Conservation (phyloP, 2,329 filamentous ascomycete species). For the Westerdykella sp. region DNA sequence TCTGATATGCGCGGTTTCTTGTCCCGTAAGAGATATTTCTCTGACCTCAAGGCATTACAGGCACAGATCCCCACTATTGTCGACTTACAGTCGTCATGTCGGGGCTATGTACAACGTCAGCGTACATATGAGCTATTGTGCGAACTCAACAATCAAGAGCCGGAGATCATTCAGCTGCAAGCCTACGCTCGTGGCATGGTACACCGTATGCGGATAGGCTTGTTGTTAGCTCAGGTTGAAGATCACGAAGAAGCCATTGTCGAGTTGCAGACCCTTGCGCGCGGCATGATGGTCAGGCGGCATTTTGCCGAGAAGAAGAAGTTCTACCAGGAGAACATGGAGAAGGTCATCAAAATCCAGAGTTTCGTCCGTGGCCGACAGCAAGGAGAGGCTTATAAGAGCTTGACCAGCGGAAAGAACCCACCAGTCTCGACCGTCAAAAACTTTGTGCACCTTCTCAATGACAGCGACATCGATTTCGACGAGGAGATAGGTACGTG, state of each 20-base stretch:
- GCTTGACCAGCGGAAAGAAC: conserved; percentile 90
- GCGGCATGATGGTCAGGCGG: conserved; percentile 66
- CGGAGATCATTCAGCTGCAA: conserved; percentile 65
- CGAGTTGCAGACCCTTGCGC: conserved; percentile 67
- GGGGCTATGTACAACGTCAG: conserved; percentile 60
- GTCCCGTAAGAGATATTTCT: conserved; percentile 39
- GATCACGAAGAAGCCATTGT: conserved; percentile 72
- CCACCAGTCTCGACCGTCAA: conserved; percentile 95
- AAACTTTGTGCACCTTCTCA: conserved; percentile 94
- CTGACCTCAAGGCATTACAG: conserved; percentile 50
- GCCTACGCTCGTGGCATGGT: conserved; percentile 72
- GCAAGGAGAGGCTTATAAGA: conserved; percentile 97
- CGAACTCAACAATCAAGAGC: conserved; percentile 62
- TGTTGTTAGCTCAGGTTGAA: conserved; percentile 69
- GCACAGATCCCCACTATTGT: conserved; percentile 52
- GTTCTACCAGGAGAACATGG: conserved; percentile 94
- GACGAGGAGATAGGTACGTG: conserved; percentile 76
- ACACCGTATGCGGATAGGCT: conserved; percentile 65
- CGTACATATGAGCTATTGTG: conserved; percentile 58
- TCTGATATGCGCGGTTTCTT: conserved; percentile 47
- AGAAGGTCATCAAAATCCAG: conserved; percentile 97
- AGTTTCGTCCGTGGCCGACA: conserved; percentile 93
- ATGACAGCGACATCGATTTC: conserved; percentile 98
- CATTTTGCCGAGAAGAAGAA: conserved; percentile 78
- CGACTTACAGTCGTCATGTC: conserved; percentile 59